Evolutionary conservation across 495 filamentous ascomycete genomes (phyloP), one percentile per base, ranked within the genome.

Genomic region (Podospora bellae-mahoneyi): DNA sequence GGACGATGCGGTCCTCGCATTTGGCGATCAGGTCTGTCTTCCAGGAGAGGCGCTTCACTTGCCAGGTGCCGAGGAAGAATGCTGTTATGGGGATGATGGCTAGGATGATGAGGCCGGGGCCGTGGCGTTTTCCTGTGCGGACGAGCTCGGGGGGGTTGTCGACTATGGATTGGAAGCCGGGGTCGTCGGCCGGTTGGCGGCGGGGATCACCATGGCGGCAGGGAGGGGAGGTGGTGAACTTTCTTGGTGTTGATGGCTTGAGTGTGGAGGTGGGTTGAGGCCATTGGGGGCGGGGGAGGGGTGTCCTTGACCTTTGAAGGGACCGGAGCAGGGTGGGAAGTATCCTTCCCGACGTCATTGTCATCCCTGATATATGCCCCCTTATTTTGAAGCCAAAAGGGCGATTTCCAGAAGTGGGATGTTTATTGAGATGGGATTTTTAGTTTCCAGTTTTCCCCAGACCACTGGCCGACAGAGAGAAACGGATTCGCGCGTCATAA

Each of bases 21-120:
- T 87, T 89, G 63, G 93, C 93, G 66, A 99, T 89, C 18, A 98
- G 81, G 54, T 94, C 90, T 9, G 93, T 93, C 77, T 99, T 99
- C 93, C 94, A 94, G 48, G 87, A 85, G 18, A 99, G 87, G 2
- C 95, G 92, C 73, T 96, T 85, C n/a, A 99, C 89, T 74, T 99
- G 95, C 95, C 95, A 99, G 56, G 90, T 91, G 54, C 95, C 95
- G 44, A 99, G 88, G 69, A 82, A 82, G 78, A 99, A 97, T 62
- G 95, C 90, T 5, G 93, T 97, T 57, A 96, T 82, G 48, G 95
- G 95, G 69, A 99, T 98, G 58, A 95, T 76, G 39, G 93, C 89
- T 15, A 97, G 84, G 64, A 97, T 82, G 58, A 96, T 89, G 15
- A 97, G 84, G 0, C 94, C 93, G 0, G 89, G 88, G 5, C 92